These are phyloP conservation scores for Colletotrichum sp. DNA, from an alignment of 2,329 filamentous ascomycete species.

Conservation along the genomic window DNA sequence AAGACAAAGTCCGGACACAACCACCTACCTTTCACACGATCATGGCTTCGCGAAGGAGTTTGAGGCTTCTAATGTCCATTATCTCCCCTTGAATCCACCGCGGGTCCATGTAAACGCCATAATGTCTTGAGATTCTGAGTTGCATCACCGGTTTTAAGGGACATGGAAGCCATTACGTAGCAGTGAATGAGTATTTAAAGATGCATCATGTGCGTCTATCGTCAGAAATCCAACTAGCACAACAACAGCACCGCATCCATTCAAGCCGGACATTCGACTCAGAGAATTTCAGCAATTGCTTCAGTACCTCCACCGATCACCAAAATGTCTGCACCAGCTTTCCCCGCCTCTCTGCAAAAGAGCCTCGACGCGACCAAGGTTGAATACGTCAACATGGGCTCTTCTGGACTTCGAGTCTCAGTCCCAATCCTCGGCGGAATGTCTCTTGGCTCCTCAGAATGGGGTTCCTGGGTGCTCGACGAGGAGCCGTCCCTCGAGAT, in stretches of 20 bases:
- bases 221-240: not conserved
- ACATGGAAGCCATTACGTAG: not conserved
- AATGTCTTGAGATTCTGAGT: not conserved
- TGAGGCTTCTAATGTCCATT: not conserved
- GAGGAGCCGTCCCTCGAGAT: conserved; percentile 12
- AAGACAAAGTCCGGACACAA: not conserved
- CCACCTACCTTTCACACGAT: not conserved
- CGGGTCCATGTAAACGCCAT: not conserved
- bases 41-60: not conserved
- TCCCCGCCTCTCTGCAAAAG: conserved; percentile 6
- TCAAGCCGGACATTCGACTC: not conserved
- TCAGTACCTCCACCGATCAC: too few relatives aligned
- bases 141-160: not conserved
- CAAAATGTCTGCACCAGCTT: not conserved
- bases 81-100: not conserved
- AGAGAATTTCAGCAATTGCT: not conserved
- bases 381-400: conserved; percentile 44
- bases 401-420: conserved; percentile 15
- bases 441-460: conserved; percentile 19
- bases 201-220: not conserved
- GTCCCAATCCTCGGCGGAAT: conserved; percentile 17
- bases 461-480: conserved; percentile 9
- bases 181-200: not conserved
- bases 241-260: not conserved
- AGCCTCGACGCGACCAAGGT: conserved; percentile 40